These are phyloP conservation scores for Leptographium flavum DNA, from an alignment of 2,329 filamentous ascomycete species.

Conservation along the genomic window DNA sequence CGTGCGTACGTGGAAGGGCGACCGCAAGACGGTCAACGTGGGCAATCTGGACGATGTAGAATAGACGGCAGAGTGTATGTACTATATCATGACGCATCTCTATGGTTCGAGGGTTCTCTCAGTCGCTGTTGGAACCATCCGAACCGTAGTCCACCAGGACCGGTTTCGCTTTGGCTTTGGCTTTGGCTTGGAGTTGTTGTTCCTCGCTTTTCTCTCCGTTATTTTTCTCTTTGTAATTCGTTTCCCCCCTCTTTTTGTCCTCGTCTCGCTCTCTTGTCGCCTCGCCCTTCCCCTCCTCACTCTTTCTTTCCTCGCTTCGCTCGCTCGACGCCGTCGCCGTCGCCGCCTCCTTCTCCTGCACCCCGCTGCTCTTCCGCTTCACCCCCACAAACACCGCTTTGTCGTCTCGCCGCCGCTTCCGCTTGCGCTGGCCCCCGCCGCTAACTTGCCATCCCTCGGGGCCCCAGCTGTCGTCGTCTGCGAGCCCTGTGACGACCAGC, in stretches of 20 bases:
- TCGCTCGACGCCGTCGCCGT: no score
- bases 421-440: conserved; percentile 6
- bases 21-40: conserved; percentile 19
- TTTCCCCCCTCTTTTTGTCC: neutral
- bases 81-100: neutral
- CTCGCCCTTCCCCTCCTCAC: conserved; percentile 9
- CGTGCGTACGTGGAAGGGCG: conserved; percentile 22
- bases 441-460: conserved; percentile 9
- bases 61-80: neutral
- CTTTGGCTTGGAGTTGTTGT: neutral
- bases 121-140: conserved; percentile 23
- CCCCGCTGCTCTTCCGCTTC: conserved; percentile 9
- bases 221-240: no score
- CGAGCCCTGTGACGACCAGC: neutral
- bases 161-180: neutral
- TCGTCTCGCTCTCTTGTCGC: neutral
- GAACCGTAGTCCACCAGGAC: conserved; percentile 41
- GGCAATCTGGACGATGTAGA: conserved; percentile 8
- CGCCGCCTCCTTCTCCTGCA: conserved; percentile 13
- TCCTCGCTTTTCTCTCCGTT: no score
- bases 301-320: conserved; percentile 8
- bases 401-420: conserved; percentile 9
- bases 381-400: conserved; percentile 8
- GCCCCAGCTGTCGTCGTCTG: conserved; percentile 10
- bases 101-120: neutral